Evolutionary conservation across 345 rosid species (phyloP), one percentile per base, ranked within the genome.

Genomic region (Trapa incisa): DNA sequence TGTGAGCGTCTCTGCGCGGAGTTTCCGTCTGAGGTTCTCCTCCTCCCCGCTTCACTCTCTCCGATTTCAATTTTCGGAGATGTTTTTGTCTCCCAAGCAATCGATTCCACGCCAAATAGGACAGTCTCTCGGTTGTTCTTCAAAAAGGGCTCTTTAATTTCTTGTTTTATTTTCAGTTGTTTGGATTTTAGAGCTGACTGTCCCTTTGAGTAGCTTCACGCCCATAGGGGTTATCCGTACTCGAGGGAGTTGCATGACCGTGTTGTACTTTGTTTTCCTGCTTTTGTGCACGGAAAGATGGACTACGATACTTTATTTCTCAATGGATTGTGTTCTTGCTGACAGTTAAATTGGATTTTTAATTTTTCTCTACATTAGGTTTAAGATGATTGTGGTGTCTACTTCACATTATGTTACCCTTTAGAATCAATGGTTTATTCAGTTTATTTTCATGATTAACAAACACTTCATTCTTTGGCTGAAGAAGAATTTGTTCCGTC

Each of bases 1-100:
- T 91, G 97, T 74, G 99, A 95, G 76, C 96, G 97, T 58, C 96
- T 95, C 77, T 89, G 89, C 67, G 96, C 97, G 16, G 99, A 95
- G 85, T 95, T 87, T 72, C 97, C 97, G 41, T 81, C 96, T 14
- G 97, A 95, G 97, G 99, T 94, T n/a, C 43, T 54, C 29, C 32
- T 35, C n/a, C 45, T 58, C 29, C 39, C 45, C 42, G n/a, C 36
- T 52, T 32, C 37, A 38, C 45, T 43, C n/a, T 41, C 43, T 3
- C 5, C 56, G 65, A 47, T 7, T 2, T 48, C 38, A 37, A 47
- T n/a, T 42, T 36, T 4, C 48, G 47, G 39, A 71, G 72, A 38
- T 64, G 33, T 22, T 54, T 54, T 54, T 45, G 6, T 53, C 58
- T n/a, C 32, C 58, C 33, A 53, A 1, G 32, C 58, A 53, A 53